Conservation (phyloP, 164 flowering plant species). For the Buxus sempervirens region DNA sequence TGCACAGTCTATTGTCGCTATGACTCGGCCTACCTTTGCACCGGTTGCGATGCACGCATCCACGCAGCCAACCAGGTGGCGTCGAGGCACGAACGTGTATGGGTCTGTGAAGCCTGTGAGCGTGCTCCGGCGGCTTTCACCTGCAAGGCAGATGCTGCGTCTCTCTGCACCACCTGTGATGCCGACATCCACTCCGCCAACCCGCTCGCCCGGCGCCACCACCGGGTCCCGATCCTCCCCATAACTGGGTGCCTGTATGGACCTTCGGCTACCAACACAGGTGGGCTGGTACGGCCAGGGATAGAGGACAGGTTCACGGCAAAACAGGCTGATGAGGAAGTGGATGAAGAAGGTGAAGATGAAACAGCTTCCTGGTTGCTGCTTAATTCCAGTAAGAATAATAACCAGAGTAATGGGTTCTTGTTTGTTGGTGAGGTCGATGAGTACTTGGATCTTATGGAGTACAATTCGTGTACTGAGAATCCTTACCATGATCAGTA, state of each 20-base stretch:
- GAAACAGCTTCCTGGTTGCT: slow-evolving; percentile 78
- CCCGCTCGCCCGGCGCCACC: slow-evolving; percentile 82
- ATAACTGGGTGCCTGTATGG: slow-evolving; percentile 33
- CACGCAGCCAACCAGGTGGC: slow-evolving; percentile 50
- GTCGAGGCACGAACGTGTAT: slow-evolving; percentile 58
- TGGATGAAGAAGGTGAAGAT: slow-evolving; percentile 57
- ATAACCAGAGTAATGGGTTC: slow-evolving; percentile 31
- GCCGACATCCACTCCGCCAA: slow-evolving; percentile 81
- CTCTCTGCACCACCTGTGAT: slow-evolving; percentile 73
- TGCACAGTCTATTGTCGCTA: slow-evolving; percentile 65
- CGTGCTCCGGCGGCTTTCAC: slow-evolving; percentile 67
- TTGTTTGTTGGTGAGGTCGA: slow-evolving; percentile 56
- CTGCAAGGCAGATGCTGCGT: slow-evolving; percentile 88
- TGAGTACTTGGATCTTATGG: slow-evolving; percentile 69
- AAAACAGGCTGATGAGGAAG: slow-evolving; percentile 18
- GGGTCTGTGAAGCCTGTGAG: slow-evolving; percentile 82
- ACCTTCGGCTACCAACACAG: slow-evolving; percentile 14
- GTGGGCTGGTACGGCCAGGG: slow-evolving; percentile 8
- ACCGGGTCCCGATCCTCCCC: slow-evolving; percentile 60
- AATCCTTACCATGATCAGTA: slow-evolving; percentile 29
- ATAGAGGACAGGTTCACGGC: slow-evolving; percentile 21
- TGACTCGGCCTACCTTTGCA: slow-evolving; percentile 63
- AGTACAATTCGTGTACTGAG: slow-evolving; percentile 41
- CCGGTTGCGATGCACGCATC: slow-evolving; percentile 56
- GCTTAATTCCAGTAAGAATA: slow-evolving; percentile 43